Percentiles rank a stretch among this genome's conserved stretches.
phyloP scores from a whole-genome alignment of 768 basidiomycete genomes.

The Rhodotorula diobovata region DNA sequence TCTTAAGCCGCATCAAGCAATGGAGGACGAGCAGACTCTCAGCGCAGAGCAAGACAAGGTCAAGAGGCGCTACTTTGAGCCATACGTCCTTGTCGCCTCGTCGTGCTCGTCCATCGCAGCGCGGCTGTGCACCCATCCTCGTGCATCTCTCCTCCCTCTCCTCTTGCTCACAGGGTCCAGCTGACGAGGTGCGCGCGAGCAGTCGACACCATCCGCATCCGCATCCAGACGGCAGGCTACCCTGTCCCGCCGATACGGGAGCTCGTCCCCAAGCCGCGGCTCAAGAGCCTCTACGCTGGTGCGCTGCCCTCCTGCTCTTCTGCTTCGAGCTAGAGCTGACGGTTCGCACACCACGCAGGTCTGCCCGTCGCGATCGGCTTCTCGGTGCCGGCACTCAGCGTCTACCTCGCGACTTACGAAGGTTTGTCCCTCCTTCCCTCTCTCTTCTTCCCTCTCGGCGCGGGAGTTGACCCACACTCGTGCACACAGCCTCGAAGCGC shows the following conservation, averaged over 20 bases:
- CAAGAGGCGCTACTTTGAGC: constrained; percentile 21
- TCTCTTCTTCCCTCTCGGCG: neutral
- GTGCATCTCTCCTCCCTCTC: constrained; percentile 13
- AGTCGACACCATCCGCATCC: constrained; percentile 41
- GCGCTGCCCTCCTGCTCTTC: neutral
- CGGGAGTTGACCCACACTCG: neutral
- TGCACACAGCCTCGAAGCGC: constrained; percentile 23
- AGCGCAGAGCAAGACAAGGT: neutral
- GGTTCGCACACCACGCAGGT: neutral
- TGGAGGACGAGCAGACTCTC: constrained; percentile 18
- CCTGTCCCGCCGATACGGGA: constrained; percentile 33
- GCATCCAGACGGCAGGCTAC: constrained; percentile 38
- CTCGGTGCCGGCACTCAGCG: constrained; percentile 29
- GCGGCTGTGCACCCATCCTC: constrained; percentile 34
- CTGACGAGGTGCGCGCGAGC: neutral
- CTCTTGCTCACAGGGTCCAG: neutral
- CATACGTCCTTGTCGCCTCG: constrained; percentile 22
- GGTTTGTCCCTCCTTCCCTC: neutral
- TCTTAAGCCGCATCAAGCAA: neutral
- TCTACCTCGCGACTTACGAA: constrained; percentile 41
- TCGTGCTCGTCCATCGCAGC: constrained; percentile 11
- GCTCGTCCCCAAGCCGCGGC: constrained; percentile 31
- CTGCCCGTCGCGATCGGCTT: constrained; percentile 41
- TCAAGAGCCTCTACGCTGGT: constrained; percentile 37
- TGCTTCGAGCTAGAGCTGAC: no score